A percentile compares a stretch with the other conserved stretches of the same genome.
These are phyloP conservation scores for Aurinia saxatilis DNA, from an alignment of 345 rosid species.

Conservation along the genomic window DNA sequence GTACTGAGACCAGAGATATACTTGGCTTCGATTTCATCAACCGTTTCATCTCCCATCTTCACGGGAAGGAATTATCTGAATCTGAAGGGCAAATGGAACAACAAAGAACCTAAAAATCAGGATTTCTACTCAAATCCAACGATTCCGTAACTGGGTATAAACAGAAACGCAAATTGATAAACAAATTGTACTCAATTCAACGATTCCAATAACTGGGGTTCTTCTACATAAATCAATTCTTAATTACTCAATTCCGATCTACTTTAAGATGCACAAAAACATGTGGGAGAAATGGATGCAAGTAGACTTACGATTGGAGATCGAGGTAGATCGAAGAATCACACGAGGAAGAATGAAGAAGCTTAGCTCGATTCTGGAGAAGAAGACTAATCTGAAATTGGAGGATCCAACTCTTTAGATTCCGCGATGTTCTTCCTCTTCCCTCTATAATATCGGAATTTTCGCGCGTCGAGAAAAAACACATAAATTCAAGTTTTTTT, in stretches of 20 bases:
- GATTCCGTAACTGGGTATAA: neutral
- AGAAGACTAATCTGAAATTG: neutral
- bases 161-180: no score
- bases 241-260: neutral
- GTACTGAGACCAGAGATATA: constrained; percentile 61
- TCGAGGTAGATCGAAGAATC: neutral
- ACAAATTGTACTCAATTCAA: no score
- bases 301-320: constrained; percentile 9
- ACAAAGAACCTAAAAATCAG: neutral
- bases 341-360: neutral
- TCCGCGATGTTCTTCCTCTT: neutral
- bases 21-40: constrained; percentile 43
- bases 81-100: neutral
- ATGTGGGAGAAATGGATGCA: neutral
- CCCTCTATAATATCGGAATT: constrained; percentile 21
- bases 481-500: constrained; percentile 7
- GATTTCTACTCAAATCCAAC: neutral
- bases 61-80: no score
- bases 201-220: no score
- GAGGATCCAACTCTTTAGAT: neutral
- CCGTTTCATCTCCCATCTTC: constrained; percentile 29
- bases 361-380: neutral
- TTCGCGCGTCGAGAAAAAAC: constrained; percentile 12
- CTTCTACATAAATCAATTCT: neutral
- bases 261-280: neutral